Percentiles rank a stretch among this genome's conserved stretches.
Conservation (phyloP, 306 rosid genomes). For the Chamaecrista fasciculata region DNA sequence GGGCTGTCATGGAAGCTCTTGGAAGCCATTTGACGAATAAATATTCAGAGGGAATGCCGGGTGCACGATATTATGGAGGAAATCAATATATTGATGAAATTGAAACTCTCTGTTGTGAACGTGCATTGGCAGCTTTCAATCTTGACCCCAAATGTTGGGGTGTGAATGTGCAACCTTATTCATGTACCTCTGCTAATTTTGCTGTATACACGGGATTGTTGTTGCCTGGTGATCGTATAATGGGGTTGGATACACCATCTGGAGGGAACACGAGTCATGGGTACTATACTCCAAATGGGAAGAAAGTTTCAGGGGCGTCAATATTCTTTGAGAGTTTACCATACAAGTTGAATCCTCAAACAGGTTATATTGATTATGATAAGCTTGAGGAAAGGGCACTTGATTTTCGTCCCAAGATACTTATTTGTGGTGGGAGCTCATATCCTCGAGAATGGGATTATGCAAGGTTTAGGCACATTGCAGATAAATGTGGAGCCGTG, state of each 20-base stretch:
- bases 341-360: conserved; percentile 80
- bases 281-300: conserved; percentile 77
- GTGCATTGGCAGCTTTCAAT: conserved; percentile 69
- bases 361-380: conserved; percentile 79
- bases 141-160: conserved; percentile 75
- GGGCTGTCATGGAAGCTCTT: conserved; percentile 84
- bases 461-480: conserved; percentile 78
- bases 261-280: conserved; percentile 98
- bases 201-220: conserved; percentile 84
- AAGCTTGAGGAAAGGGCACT: conserved; percentile 90
- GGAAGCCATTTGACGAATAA: conserved; percentile 92
- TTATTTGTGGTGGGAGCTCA: conserved; percentile 92
- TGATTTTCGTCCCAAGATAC: conserved; percentile 92
- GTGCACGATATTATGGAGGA: conserved; percentile 77
- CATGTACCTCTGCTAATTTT: conserved; percentile 89
- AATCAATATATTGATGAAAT: conserved; percentile 82
- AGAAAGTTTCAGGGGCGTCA: conserved; percentile 78
- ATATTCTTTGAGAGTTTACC: conserved; percentile 90
- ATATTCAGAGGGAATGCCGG: conserved; percentile 91
- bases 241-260: conserved; percentile 94
- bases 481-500: conserved; percentile 87
- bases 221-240: conserved; percentile 76
- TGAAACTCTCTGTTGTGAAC: conserved; percentile 71
- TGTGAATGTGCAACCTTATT: conserved; percentile 89
- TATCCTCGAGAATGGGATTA: conserved; percentile 95